phyloP scores from a whole-genome alignment of 75 land plant species.

The Cunninghamia lanceolata region DNA sequence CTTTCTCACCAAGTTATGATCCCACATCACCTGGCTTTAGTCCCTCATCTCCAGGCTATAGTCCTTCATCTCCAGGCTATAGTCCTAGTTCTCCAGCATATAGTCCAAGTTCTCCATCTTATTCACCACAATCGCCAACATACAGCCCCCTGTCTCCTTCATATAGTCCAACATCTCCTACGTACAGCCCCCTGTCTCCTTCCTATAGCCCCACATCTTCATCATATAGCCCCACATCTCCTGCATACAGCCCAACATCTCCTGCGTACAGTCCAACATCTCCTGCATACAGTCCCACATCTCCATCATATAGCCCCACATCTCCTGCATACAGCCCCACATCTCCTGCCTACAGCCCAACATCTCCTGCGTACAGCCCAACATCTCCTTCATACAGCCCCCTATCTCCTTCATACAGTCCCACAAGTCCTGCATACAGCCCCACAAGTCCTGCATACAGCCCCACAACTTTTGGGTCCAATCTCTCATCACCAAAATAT shows the following conservation, averaged over 20 bases:
- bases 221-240: constrained; percentile 44
- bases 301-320: constrained; percentile 16
- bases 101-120: constrained; percentile 30
- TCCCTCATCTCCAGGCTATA: constrained; percentile 39
- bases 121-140: too few relatives aligned
- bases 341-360: constrained; percentile 30
- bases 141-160: background rate
- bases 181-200: constrained; percentile 41
- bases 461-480: too few relatives aligned
- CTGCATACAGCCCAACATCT: constrained; percentile 58
- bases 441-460: constrained; percentile 6
- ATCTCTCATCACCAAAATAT: constrained; percentile 34
- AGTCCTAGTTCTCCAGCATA: constrained; percentile 40
- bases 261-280: constrained; percentile 33
- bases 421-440: constrained; percentile 39
- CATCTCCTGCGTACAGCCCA: constrained; percentile 18
- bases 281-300: constrained; percentile 17
- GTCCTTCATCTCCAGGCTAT: constrained; percentile 39
- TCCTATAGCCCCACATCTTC: constrained; percentile 55
- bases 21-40: constrained; percentile 29
- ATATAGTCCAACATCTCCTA: constrained; percentile 35
- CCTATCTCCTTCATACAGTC: constrained; percentile 27
- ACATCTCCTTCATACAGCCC: constrained; percentile 44
- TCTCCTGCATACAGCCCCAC: constrained; percentile 33
- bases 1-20: constrained; percentile 29